Percentiles rank a stretch among this genome's conserved stretches.
phyloP scores from a whole-genome alignment of 2,329 filamentous ascomycete genomes.

The Xylariaceae sp. region DNA sequence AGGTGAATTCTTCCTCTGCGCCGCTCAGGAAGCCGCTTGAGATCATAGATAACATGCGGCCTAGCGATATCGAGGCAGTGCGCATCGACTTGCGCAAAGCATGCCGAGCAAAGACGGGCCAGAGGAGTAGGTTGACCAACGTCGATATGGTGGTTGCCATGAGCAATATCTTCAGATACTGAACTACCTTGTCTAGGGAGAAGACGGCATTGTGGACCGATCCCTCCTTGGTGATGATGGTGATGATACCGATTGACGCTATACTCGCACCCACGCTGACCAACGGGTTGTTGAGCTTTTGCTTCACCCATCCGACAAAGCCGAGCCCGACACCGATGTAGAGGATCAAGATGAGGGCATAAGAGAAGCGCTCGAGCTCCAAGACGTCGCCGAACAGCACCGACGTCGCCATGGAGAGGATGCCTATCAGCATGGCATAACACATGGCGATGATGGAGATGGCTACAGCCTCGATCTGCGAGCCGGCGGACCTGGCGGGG shows the following conservation, averaged over 20 bases:
- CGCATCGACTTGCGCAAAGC: conserved; percentile 70
- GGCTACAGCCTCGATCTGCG: conserved; percentile 80
- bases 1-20: conserved; percentile 69
- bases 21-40: conserved; percentile 80
- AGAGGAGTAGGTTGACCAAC: conserved; percentile 70
- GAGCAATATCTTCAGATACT: conserved; percentile 78
- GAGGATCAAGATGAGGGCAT: conserved; percentile 71
- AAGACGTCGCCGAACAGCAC: conserved; percentile 67
- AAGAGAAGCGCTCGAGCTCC: conserved; percentile 63
- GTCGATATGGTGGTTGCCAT: conserved; percentile 69
- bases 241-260: conserved; percentile 82
- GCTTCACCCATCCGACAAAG: conserved; percentile 83
- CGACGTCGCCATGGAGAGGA: conserved; percentile 84
- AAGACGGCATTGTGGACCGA: conserved; percentile 78
- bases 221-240: conserved; percentile 85
- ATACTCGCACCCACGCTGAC: conserved; percentile 83
- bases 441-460: conserved; percentile 72
- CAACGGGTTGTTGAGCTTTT: conserved; percentile 68
- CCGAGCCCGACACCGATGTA: conserved; percentile 85
- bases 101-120: conserved; percentile 69
- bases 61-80: conserved; percentile 67
- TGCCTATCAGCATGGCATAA: conserved; percentile 70
- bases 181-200: conserved; percentile 72
- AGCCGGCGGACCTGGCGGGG: conserved; percentile 77
- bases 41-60: conserved; percentile 76